Percentiles rank a stretch among this genome's conserved stretches.
phyloP scores from a whole-genome alignment of 2,329 filamentous ascomycete species.

The Arthrobotrys iridis region DNA sequence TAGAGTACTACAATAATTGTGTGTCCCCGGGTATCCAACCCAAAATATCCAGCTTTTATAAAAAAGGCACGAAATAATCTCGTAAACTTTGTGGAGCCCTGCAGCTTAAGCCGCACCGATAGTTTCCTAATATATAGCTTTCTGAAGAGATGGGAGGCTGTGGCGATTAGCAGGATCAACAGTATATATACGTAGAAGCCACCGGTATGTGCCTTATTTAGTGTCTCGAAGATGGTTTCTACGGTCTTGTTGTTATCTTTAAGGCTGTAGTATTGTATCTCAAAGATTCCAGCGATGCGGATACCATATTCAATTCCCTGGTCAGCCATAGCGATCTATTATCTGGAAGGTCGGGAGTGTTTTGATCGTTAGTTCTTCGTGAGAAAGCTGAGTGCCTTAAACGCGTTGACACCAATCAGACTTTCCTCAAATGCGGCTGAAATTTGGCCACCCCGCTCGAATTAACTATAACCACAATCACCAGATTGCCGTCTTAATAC shows the following conservation, averaged over 20 bases:
- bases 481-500: too few relatives aligned
- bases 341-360: too few relatives aligned
- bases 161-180: conserved; percentile 13
- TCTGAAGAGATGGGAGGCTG: conserved; percentile 20
- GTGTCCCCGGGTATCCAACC: conserved; percentile 32
- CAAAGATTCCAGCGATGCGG: conserved; percentile 30
- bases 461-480: too few relatives aligned
- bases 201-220: conserved; percentile 44
- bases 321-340: too few relatives aligned
- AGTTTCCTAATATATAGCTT: conserved; percentile 25
- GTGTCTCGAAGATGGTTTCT: conserved; percentile 40
- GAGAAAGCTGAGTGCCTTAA: too few relatives aligned
- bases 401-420: too few relatives aligned
- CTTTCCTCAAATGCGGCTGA: too few relatives aligned
- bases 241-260: conserved; percentile 31
- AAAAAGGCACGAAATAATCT: conserved; percentile 26
- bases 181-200: conserved; percentile 39
- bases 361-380: too few relatives aligned
- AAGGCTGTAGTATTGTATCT: conserved; percentile 22
- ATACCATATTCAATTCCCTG: conserved; percentile 40
- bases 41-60: conserved; percentile 37
- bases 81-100: conserved; percentile 11
- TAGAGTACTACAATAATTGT: conserved; percentile 35
- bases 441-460: too few relatives aligned
- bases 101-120: conserved; percentile 13